Percentiles rank a stretch among this genome's conserved stretches.
Conservation (phyloP, 2,329 filamentous ascomycete genomes). For the Cadophora gregata region DNA sequence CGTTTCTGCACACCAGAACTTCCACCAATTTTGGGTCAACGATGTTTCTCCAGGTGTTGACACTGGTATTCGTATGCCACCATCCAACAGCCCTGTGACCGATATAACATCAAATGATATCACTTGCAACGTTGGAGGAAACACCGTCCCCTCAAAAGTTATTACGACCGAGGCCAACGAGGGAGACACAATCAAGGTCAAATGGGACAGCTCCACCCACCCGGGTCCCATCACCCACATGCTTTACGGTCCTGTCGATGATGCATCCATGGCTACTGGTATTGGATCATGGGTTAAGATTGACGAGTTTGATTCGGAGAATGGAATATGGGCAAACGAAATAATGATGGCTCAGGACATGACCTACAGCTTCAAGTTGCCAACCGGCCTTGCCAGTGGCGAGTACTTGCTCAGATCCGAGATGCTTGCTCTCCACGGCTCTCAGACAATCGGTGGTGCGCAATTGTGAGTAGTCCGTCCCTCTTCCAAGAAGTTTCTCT, state of each 20-base stretch:
- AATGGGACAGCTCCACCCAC: conserved; percentile 48
- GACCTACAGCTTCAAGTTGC: conserved; percentile 38
- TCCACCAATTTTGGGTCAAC: conserved; percentile 51
- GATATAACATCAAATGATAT: conserved; percentile 55
- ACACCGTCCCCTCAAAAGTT: conserved; percentile 43
- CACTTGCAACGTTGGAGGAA: conserved; percentile 53
- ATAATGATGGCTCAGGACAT: conserved; percentile 40
- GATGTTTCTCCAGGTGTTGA: conserved; percentile 43
- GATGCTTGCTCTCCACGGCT: conserved; percentile 38
- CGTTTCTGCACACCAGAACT: conserved; percentile 48
- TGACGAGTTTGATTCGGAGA: conserved; percentile 39
- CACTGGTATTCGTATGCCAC: conserved; percentile 50
- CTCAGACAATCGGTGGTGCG: conserved; percentile 34
- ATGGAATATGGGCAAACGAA: conserved; percentile 43
- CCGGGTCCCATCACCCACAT: conserved; percentile 51
- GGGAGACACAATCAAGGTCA: conserved; percentile 47
- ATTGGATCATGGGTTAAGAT: conserved; percentile 45
- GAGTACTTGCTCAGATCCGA: conserved; percentile 40
- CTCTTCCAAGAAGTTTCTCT: neutral
- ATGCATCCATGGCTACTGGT: conserved; percentile 40
- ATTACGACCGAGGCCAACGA: conserved; percentile 44
- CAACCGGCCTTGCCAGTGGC: conserved; percentile 33
- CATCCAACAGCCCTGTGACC: conserved; percentile 57
- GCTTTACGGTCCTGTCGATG: conserved; percentile 42
- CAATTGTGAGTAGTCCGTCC: conserved; percentile 28